A percentile compares a stretch with the other conserved stretches of the same genome.
phyloP scores from a whole-genome alignment of 73 alveolate species.

The Paramecium sonneborni region DNA sequence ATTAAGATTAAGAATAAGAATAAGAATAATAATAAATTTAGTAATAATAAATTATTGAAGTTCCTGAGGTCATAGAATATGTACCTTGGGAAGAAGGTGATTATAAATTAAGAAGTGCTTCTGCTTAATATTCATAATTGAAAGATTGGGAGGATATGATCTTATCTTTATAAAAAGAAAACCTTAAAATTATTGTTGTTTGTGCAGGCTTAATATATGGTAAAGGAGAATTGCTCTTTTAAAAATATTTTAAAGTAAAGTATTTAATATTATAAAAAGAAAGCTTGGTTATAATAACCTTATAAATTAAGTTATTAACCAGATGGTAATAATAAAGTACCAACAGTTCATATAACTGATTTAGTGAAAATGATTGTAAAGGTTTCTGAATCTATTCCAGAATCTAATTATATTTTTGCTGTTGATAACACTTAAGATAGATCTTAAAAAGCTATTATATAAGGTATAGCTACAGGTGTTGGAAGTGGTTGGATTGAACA shows the following conservation, averaged over 20 bases:
- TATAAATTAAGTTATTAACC: constrained; percentile 5
- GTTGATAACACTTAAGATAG: constrained; percentile 90
- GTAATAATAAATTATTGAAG: not conserved
- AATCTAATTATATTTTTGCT: constrained; percentile 87
- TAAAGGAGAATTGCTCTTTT: constrained; percentile 82
- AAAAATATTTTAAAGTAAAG: constrained; percentile 73
- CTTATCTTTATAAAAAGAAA: constrained; percentile 82
- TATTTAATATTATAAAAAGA: not conserved
- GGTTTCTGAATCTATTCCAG: constrained; percentile 84
- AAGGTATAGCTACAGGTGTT: constrained; percentile 89
- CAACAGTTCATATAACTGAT: constrained; percentile 95
- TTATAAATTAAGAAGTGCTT: constrained; percentile 80
- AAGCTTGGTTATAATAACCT: constrained; percentile 85
- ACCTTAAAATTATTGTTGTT: constrained; percentile 86
- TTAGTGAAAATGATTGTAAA: constrained; percentile 82
- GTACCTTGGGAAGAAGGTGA: constrained; percentile 84
- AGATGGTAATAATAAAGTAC: constrained; percentile 76
- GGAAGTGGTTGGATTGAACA: constrained; percentile 84
- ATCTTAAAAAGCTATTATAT: constrained; percentile 79
- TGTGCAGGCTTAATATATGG: constrained; percentile 97
- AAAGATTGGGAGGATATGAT: constrained; percentile 92
- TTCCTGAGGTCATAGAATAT: constrained; percentile 64
- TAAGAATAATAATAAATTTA: not conserved
- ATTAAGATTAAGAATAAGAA: constrained; percentile 21
- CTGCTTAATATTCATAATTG: constrained; percentile 76